phyloP scores from a whole-genome alignment of 176 grass and related monocot species.

The Alopecurus myosuroides region DNA sequence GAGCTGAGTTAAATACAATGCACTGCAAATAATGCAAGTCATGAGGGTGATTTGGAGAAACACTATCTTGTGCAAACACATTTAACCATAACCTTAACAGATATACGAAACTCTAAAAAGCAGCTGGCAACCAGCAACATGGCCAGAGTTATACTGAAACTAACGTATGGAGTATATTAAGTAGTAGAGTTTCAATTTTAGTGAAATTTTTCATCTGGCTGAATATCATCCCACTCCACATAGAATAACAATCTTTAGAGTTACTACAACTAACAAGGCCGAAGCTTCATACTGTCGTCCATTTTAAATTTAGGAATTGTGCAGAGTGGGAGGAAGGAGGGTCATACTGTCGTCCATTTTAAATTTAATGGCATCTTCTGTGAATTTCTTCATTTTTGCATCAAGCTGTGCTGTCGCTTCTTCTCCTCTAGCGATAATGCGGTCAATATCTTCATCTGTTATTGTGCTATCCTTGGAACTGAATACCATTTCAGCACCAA shows the following conservation, averaged over 20 bases:
- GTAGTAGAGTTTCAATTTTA: background rate
- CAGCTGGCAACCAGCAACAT: background rate
- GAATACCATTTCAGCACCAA: constrained; percentile 93
- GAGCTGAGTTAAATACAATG: constrained; percentile 1
- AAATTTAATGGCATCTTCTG: constrained; percentile 90
- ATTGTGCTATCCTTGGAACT: constrained; percentile 84
- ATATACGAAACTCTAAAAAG: background rate
- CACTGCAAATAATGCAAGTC: background rate
- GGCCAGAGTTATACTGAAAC: background rate
- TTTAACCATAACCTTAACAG: background rate
- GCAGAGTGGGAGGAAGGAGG: background rate
- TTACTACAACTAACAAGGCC: background rate
- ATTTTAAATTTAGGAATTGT: constrained; percentile 2
- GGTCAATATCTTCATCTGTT: constrained; percentile 83
- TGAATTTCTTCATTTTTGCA: constrained; percentile 91
- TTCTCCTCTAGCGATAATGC: constrained; percentile 86
- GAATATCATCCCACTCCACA: background rate
- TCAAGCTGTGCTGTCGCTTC: constrained; percentile 75
- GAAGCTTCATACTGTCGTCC: background rate
- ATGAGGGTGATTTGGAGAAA: background rate
- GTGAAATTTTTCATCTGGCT: background rate
- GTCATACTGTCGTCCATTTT: constrained; percentile 89
- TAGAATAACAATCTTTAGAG: background rate
- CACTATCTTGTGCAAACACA: background rate
- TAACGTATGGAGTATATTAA: background rate